phyloP scores from a whole-genome alignment of 2,329 filamentous ascomycete species.

The Neonectria ditissima region DNA sequence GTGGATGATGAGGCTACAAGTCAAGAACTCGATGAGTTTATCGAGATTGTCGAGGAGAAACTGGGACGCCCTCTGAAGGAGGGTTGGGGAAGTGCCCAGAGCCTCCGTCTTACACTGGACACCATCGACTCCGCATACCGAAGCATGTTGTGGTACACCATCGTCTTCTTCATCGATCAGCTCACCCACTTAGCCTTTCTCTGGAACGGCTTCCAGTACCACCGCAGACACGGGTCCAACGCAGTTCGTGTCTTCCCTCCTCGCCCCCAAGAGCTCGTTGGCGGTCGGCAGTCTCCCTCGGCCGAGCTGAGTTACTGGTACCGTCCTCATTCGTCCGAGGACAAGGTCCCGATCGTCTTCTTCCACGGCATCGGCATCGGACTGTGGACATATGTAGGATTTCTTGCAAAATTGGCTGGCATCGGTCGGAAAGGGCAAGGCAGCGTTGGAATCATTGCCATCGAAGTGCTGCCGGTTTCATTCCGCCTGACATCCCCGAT shows the following conservation, averaged over 20 bases:
- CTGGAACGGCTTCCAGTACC: slow-evolving; percentile 63
- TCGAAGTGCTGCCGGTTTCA: slow-evolving; percentile 75
- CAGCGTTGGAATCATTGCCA: slow-evolving; percentile 70
- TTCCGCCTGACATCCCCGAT: slow-evolving; percentile 70
- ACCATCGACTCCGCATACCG: slow-evolving; percentile 70
- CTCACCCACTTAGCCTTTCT: slow-evolving; percentile 59
- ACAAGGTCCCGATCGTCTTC: slow-evolving; percentile 71
- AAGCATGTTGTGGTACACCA: slow-evolving; percentile 72
- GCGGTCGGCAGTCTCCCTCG: slow-evolving; percentile 60
- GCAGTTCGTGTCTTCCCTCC: slow-evolving; percentile 66
- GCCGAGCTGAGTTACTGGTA: slow-evolving; percentile 72
- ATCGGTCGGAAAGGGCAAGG: slow-evolving; percentile 46
- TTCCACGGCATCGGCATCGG: slow-evolving; percentile 79
- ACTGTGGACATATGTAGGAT: slow-evolving; percentile 70
- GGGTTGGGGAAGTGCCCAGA: slow-evolving; percentile 67
- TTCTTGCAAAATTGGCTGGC: slow-evolving; percentile 63
- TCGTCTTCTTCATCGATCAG: slow-evolving; percentile 67
- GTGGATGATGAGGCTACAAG: slow-evolving; percentile 47
- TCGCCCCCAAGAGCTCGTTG: slow-evolving; percentile 62
- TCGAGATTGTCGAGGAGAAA: slow-evolving; percentile 65
- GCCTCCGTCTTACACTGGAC: slow-evolving; percentile 75
- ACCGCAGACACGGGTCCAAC: slow-evolving; percentile 52
- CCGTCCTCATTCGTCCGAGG: slow-evolving; percentile 65
- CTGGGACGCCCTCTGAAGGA: slow-evolving; percentile 63
- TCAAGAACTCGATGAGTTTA: slow-evolving; percentile 58